Evolutionary conservation across 257 asterid species (phyloP), one percentile per base, ranked within the genome.

Genomic region (Lantana camara): DNA sequence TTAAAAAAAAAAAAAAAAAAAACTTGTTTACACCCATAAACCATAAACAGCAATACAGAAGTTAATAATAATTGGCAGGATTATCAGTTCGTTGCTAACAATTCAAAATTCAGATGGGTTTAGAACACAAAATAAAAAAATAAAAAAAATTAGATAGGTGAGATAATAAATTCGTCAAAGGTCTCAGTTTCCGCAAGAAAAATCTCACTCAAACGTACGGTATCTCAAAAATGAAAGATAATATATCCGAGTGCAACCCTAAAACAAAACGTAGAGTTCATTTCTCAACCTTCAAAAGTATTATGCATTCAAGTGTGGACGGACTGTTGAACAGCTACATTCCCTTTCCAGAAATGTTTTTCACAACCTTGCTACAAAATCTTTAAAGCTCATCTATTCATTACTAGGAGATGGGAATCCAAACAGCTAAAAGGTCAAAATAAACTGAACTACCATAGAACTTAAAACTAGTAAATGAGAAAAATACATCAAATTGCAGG

Each of bases 401-500:
- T 57, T 57, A 50, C 29, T 52, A 37, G 4, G 58, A 63, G 32
- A 60, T 42, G 34, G 23, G 40, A 72, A 50, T 61, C 41, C 56
- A 54, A 57, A 63, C 57, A 40, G 30, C 66, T 49, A 55, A 51
- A 21, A 42, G 38, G 48, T 56, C 74, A 54, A 64, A 69, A 77
- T 32, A 9, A 69, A 51, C 7, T 62, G 61, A 71, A 64, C 57
- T 47, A 45, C 51, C 34, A 22, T 47, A 56, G 16, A 62, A 21
- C 41, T n/a, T 21, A 2, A 27, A 60, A 13, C 64, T 38, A 72
- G 42, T 19, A 65, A 72, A 29, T 44, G 59, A 54, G n/a, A 64
- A 51, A 51, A 69, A 48, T 48, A 45, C 54, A 62, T 16, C 34
- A 34, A 27, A 55, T 12, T 13, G 14, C 35, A 59, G 10, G 7